A percentile compares a stretch with the other conserved stretches of the same genome.
These are phyloP conservation scores for Russula griseocarnosa DNA, from an alignment of 768 basidiomycete genomes.

Conservation along the genomic window DNA sequence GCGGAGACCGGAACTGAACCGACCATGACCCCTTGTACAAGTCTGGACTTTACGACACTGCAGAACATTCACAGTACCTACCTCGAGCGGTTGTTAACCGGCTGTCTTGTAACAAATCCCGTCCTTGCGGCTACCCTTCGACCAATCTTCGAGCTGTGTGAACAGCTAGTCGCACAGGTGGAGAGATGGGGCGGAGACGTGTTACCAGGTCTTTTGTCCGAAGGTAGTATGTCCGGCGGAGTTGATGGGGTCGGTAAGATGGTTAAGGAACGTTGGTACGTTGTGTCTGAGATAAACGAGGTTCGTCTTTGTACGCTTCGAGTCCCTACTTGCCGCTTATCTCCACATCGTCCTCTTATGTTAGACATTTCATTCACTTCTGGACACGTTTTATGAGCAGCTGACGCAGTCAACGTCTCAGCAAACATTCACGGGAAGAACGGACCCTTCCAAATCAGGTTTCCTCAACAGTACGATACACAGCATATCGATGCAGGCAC, in stretches of 20 bases:
- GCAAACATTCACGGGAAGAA: constrained; percentile 57
- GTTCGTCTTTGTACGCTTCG: constrained; percentile 40
- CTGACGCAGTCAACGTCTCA: constrained; percentile 72
- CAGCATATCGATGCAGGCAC: constrained; percentile 38
- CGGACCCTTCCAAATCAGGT: constrained; percentile 69
- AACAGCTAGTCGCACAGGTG: constrained; percentile 80
- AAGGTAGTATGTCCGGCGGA: constrained; percentile 61
- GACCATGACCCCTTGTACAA: constrained; percentile 31
- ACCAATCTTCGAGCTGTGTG: constrained; percentile 76
- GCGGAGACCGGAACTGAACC: constrained; percentile 6
- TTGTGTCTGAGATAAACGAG: constrained; percentile 75
- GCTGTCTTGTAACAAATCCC: constrained; percentile 70
- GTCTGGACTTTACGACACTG: constrained; percentile 82
- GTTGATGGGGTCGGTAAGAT: constrained; percentile 62
- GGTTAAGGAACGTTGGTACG: constrained; percentile 63
- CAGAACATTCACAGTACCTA: constrained; percentile 79
- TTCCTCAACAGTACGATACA: constrained; percentile 52
- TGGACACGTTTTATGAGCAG: constrained; percentile 78
- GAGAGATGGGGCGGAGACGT: constrained; percentile 93
- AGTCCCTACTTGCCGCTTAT: constrained; percentile 24
- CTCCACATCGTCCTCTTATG: background rate
- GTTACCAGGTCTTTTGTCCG: constrained; percentile 75
- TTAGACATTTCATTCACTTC: constrained; percentile 60
- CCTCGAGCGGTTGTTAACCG: constrained; percentile 71
- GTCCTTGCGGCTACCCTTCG: constrained; percentile 59